phyloP scores from a whole-genome alignment of 2,329 filamentous ascomycete genomes.

The Cadophora sp. region DNA sequence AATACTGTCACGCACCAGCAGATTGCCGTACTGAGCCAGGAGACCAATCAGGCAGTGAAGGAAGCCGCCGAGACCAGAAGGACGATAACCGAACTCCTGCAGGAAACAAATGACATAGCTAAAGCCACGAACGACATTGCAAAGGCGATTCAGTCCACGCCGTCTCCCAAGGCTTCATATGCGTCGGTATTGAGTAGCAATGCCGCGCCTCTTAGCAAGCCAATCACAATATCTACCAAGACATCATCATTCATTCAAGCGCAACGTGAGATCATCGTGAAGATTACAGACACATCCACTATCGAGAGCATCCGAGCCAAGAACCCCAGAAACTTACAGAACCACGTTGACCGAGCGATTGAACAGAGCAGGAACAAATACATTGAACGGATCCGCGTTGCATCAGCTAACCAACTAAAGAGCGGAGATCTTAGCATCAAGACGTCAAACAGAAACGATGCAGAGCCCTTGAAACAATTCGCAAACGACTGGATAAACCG shows the following conservation, averaged over 20 bases:
- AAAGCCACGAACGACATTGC: slow-evolving; percentile 13
- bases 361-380: slow-evolving; percentile 30
- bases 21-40: slow-evolving; percentile 13
- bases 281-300: slow-evolving; percentile 30
- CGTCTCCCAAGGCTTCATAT: neutral
- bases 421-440: slow-evolving; percentile 28
- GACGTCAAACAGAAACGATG: slow-evolving; percentile 19
- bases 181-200: slow-evolving; percentile 12
- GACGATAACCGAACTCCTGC: slow-evolving; percentile 10
- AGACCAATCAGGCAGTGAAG: slow-evolving; percentile 18
- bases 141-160: neutral
- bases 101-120: slow-evolving; percentile 19
- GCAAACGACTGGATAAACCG: neutral
- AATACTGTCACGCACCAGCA: slow-evolving; percentile 17
- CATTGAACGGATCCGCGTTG: slow-evolving; percentile 20
- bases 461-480: slow-evolving; percentile 23
- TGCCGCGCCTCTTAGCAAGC: slow-evolving; percentile 23
- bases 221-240: slow-evolving; percentile 31
- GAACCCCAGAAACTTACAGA: slow-evolving; percentile 29
- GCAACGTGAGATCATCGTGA: slow-evolving; percentile 35
- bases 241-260: slow-evolving; percentile 27
- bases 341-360: slow-evolving; percentile 32
- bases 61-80: slow-evolving; percentile 1
- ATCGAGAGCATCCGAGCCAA: slow-evolving; percentile 31
- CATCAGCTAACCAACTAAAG: slow-evolving; percentile 26